Evolutionary conservation across 345 rosid species (phyloP).

Genomic region (Kernera saxatilis): DNA sequence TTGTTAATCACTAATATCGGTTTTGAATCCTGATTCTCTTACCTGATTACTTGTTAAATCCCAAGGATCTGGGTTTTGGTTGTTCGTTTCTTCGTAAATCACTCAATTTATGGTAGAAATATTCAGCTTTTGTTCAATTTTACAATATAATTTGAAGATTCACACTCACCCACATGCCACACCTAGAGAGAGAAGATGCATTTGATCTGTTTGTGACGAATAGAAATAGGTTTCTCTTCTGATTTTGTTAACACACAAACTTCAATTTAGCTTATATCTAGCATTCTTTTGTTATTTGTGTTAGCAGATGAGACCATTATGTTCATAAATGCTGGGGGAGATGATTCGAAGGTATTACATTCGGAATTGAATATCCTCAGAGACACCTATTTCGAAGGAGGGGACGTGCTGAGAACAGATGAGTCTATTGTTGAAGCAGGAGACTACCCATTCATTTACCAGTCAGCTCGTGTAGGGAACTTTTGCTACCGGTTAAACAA

Average conservation of each 20-base stretch:
- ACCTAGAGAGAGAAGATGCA: neutral
- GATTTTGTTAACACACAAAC: neutral
- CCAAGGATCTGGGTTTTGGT: neutral
- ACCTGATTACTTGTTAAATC: neutral
- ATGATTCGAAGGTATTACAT: conserved; percentile 40
- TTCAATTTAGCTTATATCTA: neutral
- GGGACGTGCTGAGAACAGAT: conserved; percentile 62
- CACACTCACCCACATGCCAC: neutral
- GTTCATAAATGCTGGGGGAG: conserved; percentile 82
- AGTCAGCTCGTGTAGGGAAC: conserved; percentile 72
- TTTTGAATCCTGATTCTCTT: neutral
- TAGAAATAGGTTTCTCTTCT: neutral
- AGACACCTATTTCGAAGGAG: conserved; percentile 65
- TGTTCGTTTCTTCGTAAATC: neutral
- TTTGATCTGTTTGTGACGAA: neutral
- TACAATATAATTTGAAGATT: neutral
- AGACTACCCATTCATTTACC: conserved; percentile 65
- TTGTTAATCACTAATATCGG: too few relatives aligned
- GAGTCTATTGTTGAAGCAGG: conserved; percentile 73
- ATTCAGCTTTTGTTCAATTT: neutral
- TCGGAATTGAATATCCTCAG: conserved; percentile 37
- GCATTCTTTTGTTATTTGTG: neutral
- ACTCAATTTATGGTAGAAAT: neutral
- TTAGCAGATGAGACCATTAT: conserved; percentile 53
- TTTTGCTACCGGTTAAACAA: conserved; percentile 51